phyloP scores from a whole-genome alignment of 2,329 filamentous ascomycete genomes.

The Fusarium gaditjirri region DNA sequence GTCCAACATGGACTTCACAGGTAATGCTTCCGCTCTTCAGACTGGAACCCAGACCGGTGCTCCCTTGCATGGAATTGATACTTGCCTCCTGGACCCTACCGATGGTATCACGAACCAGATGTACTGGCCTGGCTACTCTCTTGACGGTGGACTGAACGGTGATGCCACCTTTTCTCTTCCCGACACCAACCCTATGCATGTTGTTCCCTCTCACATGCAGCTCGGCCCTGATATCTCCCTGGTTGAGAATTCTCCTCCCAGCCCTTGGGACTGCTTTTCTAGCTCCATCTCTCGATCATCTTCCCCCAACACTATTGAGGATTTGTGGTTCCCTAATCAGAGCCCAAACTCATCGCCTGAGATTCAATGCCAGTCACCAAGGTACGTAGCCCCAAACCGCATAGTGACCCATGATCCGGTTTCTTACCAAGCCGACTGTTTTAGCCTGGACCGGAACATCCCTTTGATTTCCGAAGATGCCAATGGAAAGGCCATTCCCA shows the following conservation, averaged over 20 bases:
- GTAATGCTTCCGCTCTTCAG: conserved; percentile 59
- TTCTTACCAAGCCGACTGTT: conserved; percentile 38
- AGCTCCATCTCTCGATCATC: conserved; percentile 63
- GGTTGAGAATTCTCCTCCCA: conserved; percentile 61
- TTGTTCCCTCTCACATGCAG: conserved; percentile 67
- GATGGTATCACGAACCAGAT: conserved; percentile 60
- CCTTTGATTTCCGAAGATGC: conserved; percentile 46
- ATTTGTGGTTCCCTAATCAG: conserved; percentile 55
- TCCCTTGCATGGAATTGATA: conserved; percentile 60
- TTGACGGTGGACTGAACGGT: conserved; percentile 57
- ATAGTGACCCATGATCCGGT: conserved; percentile 10
- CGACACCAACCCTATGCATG: conserved; percentile 60
- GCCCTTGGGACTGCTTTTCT: conserved; percentile 64
- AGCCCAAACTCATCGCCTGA: conserved; percentile 60
- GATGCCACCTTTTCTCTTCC: conserved; percentile 56
- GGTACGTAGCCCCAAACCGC: conserved; percentile 55
- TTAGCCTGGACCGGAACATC: conserved; percentile 48
- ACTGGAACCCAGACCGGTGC: conserved; percentile 52
- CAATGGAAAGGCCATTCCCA: conserved; percentile 37
- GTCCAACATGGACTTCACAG: conserved; percentile 64
- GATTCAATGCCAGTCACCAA: conserved; percentile 62
- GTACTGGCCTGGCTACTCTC: conserved; percentile 61
- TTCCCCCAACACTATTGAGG: conserved; percentile 61
- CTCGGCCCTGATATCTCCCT: conserved; percentile 63
- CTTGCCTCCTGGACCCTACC: conserved; percentile 62